Percentiles rank a stretch among this genome's conserved stretches.
These are phyloP conservation scores for Vitis hybrid DNA, from an alignment of 177 flowering plant genomes.

Conservation along the genomic window DNA sequence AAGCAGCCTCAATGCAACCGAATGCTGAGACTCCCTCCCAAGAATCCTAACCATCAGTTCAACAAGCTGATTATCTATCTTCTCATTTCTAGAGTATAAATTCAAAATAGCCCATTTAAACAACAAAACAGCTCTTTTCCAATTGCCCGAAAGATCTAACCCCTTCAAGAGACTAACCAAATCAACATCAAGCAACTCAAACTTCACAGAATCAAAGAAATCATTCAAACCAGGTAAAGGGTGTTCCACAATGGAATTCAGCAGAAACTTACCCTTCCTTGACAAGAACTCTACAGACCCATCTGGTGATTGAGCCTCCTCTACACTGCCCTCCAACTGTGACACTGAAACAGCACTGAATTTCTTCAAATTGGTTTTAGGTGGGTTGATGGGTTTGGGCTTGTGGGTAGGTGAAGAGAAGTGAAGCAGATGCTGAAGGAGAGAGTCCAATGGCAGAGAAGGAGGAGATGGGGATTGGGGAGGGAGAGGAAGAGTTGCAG, in stretches of 20 bases:
- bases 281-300: constrained; percentile 54
- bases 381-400: constrained; percentile 16
- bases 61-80: constrained; percentile 41
- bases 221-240: constrained; percentile 39
- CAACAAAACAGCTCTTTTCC: constrained; percentile 65
- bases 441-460: constrained; percentile 60
- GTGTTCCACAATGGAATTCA: constrained; percentile 44
- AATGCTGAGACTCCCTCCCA: constrained; percentile 73
- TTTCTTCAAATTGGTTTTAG: constrained; percentile 17
- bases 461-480: constrained; percentile 42
- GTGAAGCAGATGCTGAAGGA: constrained; percentile 68
- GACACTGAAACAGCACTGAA: constrained; percentile 25
- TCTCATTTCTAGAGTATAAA: constrained; percentile 8
- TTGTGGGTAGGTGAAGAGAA: constrained; percentile 37
- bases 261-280: constrained; percentile 42
- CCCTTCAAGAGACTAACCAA: constrained; percentile 65
- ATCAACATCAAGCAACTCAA: constrained; percentile 57
- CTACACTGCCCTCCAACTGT: constrained; percentile 8
- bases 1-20: constrained; percentile 61
- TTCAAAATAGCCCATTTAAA: constrained; percentile 67
- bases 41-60: constrained; percentile 66
- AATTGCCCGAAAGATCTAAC: constrained; percentile 53
- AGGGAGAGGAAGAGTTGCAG: constrained; percentile 47
- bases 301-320: constrained; percentile 12
- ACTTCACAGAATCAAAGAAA: constrained; percentile 47